Conservation (phyloP, 805 yeast species). For the Starmerella tilneyi region DNA sequence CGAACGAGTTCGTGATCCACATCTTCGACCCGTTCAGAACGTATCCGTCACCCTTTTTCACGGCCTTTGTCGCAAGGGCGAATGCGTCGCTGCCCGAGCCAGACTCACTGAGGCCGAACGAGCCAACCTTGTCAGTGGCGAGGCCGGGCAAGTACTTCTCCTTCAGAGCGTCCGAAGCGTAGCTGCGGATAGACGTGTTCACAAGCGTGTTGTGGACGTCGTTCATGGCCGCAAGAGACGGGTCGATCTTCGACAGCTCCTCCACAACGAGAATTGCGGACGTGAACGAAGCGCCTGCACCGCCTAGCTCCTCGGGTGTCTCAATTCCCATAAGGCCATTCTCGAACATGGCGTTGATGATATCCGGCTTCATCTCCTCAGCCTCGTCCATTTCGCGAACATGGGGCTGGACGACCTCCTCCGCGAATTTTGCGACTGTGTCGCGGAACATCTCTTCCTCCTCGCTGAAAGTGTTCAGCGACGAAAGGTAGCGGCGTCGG, state of each 20-base stretch:
- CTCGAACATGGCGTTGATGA: constrained; percentile 28
- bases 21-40: constrained; percentile 36
- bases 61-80: constrained; percentile 35
- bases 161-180: constrained; percentile 33
- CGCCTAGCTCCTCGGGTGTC: constrained; percentile 39
- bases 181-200: constrained; percentile 35
- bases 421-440: constrained; percentile 34
- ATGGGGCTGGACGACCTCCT: constrained; percentile 34
- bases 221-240: constrained; percentile 36
- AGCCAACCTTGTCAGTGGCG: constrained; percentile 32
- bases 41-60: constrained; percentile 34
- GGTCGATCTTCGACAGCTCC: constrained; percentile 38
- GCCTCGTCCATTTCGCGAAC: constrained; percentile 32
- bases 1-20: constrained; percentile 40
- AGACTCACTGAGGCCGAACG: constrained; percentile 36
- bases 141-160: constrained; percentile 35
- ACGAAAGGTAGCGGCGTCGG: constrained; percentile 10
- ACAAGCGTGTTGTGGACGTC: constrained; percentile 41
- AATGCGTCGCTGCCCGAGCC: constrained; percentile 38
- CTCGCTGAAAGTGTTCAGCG: constrained; percentile 33
- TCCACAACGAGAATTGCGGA: constrained; percentile 38
- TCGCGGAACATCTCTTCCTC: constrained; percentile 37
- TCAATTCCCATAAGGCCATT: constrained; percentile 39
- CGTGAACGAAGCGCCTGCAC: constrained; percentile 39
- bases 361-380: constrained; percentile 25